Evolutionary conservation across 495 filamentous ascomycete species (phyloP).

Genomic region (Neurospora africana): DNA sequence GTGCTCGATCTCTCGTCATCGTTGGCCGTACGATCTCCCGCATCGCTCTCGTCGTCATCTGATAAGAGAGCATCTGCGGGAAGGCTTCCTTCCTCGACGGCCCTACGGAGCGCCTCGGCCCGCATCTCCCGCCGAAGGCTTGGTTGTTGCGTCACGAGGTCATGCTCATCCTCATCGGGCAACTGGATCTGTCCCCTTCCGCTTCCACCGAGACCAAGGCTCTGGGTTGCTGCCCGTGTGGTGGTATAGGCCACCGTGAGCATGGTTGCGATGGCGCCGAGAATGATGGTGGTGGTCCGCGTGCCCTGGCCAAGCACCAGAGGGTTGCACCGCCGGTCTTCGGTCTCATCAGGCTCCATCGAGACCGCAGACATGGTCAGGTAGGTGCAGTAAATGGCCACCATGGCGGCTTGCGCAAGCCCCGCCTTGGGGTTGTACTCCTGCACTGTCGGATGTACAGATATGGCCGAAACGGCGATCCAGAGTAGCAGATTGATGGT

Average conservation of each 20-base stretch:
- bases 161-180: conserved; percentile 61
- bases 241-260: conserved; percentile 96
- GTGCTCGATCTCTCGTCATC: conserved; percentile 85
- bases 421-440: conserved; percentile 88
- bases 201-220: conserved; percentile 63
- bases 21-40: conserved; percentile 48
- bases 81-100: conserved; percentile 81
- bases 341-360: conserved; percentile 81
- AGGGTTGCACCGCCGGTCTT: conserved; percentile 84
- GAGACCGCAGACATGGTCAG: conserved; percentile 96
- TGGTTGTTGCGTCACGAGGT: conserved; percentile 82
- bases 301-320: conserved; percentile 79
- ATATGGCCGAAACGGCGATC: conserved; percentile 69
- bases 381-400: conserved; percentile 96
- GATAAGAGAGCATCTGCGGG: conserved; percentile 85
- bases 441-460: conserved; percentile 83
- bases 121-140: conserved; percentile 75
- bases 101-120: conserved; percentile 76
- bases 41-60: conserved; percentile 58
- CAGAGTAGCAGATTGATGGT: conserved; percentile 78
- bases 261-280: conserved; percentile 94
- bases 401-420: conserved; percentile 93
- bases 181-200: conserved; percentile 45
- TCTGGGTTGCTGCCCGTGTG: conserved; percentile 90
- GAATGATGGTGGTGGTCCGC: conserved; percentile 76